A percentile compares a stretch with the other conserved stretches of the same genome.
phyloP scores from a whole-genome alignment of 495 filamentous ascomycete species.

The Jackrogersella multiformis region DNA sequence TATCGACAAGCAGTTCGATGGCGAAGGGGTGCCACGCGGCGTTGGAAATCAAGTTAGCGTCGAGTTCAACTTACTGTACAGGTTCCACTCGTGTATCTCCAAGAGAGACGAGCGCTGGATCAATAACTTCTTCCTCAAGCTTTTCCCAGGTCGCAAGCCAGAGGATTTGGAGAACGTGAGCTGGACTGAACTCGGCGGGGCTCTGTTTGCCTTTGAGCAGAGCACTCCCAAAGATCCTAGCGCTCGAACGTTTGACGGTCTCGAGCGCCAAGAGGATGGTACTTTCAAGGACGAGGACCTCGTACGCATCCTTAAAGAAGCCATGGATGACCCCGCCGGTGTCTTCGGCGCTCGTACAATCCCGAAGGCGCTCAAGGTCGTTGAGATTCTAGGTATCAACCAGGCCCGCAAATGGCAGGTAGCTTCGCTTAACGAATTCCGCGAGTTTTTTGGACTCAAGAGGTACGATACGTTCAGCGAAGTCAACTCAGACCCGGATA shows the following conservation, averaged over 20 bases:
- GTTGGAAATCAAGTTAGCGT: slow-evolving; percentile 79
- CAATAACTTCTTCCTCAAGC: slow-evolving; percentile 62
- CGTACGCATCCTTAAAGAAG: slow-evolving; percentile 66
- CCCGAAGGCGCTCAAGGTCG: slow-evolving; percentile 70
- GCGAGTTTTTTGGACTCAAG: slow-evolving; percentile 74
- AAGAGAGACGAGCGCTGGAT: slow-evolving; percentile 74
- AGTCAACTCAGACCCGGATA: slow-evolving; percentile 81
- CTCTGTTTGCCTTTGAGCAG: slow-evolving; percentile 62
- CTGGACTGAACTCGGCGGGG: slow-evolving; percentile 61
- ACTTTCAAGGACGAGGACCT: slow-evolving; percentile 69
- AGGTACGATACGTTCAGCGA: slow-evolving; percentile 75
- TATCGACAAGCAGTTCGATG: slow-evolving; percentile 59
- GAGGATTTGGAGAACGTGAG: slow-evolving; percentile 61
- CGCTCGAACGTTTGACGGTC: slow-evolving; percentile 65
- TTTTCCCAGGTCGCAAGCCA: slow-evolving; percentile 66
- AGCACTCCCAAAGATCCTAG: slow-evolving; percentile 63
- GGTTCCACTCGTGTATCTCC: slow-evolving; percentile 77
- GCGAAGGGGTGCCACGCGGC: slow-evolving; percentile 68
- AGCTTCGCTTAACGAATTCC: slow-evolving; percentile 83
- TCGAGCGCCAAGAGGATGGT: slow-evolving; percentile 65
- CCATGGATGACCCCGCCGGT: slow-evolving; percentile 66
- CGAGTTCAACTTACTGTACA: slow-evolving; percentile 78
- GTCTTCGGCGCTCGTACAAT: slow-evolving; percentile 72
- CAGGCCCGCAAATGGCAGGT: slow-evolving; percentile 82
- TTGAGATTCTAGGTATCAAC: slow-evolving; percentile 82